Percentiles rank a stretch among this genome's conserved stretches.
These are phyloP conservation scores for Daedalea quercina DNA, from an alignment of 768 basidiomycete species.

Conservation along the genomic window DNA sequence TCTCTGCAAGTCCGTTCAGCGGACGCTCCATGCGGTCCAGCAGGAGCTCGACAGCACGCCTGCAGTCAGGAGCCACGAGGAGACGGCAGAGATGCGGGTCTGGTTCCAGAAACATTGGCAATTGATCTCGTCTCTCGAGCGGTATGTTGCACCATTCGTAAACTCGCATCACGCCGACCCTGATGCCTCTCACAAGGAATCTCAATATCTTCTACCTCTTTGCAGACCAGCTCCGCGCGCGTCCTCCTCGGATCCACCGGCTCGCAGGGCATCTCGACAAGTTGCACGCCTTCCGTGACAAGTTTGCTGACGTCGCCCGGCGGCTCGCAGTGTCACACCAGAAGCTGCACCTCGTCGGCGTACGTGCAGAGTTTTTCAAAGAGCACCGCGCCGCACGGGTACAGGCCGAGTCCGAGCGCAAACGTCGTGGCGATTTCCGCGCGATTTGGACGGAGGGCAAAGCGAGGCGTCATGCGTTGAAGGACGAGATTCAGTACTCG, in stretches of 20 bases:
- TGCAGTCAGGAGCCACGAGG: conserved; percentile 2
- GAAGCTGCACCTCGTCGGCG: conserved; percentile 9
- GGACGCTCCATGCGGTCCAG: conserved; percentile 5
- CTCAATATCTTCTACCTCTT: conserved; percentile 12
- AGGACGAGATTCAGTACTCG: conserved; percentile 10
- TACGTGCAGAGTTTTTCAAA: conserved; percentile 5
- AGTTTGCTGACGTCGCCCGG: conserved; percentile 16
- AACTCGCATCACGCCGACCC: not conserved
- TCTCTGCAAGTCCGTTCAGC: conserved; percentile 8
- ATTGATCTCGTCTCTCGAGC: conserved; percentile 10
- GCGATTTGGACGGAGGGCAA: conserved; percentile 9
- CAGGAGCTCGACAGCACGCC: conserved; percentile 14
- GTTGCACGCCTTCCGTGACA: conserved; percentile 11
- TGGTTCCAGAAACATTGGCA: conserved; percentile 16
- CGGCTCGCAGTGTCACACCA: conserved; percentile 13
- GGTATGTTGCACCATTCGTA: conserved; percentile 3
- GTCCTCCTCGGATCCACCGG: conserved; percentile 14
- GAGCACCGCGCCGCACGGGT: conserved; percentile 1
- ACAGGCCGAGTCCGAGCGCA: conserved; percentile 3
- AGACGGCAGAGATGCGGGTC: conserved; percentile 6
- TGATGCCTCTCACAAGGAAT: conserved; percentile 4
- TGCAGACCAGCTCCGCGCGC: conserved; percentile 9
- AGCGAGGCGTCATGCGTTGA: conserved; percentile 8
- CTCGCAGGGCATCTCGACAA: conserved; percentile 13
- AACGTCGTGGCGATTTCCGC: conserved; percentile 8